Conservation (phyloP, 2,329 filamentous ascomycete species). For the Penicillium brevicompactum region DNA sequence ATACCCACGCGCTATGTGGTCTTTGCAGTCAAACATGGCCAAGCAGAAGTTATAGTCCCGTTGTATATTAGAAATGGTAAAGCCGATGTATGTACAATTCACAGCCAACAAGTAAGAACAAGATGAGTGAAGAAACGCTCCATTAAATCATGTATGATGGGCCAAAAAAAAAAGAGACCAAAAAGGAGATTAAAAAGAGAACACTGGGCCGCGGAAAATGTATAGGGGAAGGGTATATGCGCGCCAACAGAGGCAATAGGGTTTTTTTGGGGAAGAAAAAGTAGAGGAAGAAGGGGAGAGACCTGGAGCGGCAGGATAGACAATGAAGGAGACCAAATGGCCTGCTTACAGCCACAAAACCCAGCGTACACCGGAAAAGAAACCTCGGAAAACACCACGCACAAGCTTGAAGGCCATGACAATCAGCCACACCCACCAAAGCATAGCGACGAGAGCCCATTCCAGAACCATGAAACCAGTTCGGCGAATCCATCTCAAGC, state of each 20-base stretch:
- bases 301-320: background rate
- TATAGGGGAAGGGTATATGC: slow-evolving; percentile 18
- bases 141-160: slow-evolving; percentile 8
- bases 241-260: slow-evolving; percentile 9
- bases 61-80: background rate
- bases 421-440: slow-evolving; percentile 94
- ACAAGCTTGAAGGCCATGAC: slow-evolving; percentile 74
- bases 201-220: background rate
- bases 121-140: background rate
- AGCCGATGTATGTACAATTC: slow-evolving; percentile 1
- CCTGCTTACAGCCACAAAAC: slow-evolving; percentile 70
- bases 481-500: slow-evolving; percentile 74
- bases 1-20: too few relatives aligned
- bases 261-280: background rate
- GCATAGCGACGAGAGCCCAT: slow-evolving; percentile 82
- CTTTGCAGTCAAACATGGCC: too few relatives aligned
- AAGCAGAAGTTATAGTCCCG: too few relatives aligned
- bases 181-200: background rate
- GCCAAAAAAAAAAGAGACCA: background rate
- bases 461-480: slow-evolving; percentile 81
- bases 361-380: slow-evolving; percentile 70
- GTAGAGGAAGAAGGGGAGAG: background rate
- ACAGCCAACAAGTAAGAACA: background rate
- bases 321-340: slow-evolving; percentile 12
- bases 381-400: slow-evolving; percentile 62